phyloP scores from a whole-genome alignment of 345 rosid species.

The Hirschfeldia incana region DNA sequence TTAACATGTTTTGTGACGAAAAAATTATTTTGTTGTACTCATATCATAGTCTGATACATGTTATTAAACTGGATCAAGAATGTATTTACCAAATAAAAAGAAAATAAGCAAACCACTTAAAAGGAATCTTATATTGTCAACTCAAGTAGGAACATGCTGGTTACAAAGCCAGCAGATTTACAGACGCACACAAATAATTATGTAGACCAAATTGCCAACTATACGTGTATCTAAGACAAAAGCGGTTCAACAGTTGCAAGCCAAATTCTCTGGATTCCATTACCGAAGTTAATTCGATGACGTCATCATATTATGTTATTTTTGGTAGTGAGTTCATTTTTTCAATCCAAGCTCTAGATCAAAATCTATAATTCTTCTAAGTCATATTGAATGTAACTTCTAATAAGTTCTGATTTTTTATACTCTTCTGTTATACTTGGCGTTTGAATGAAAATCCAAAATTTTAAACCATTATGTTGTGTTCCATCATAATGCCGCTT shows the following conservation, averaged over 20 bases:
- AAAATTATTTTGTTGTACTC: not conserved
- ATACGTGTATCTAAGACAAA: conserved; percentile 22
- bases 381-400: not conserved
- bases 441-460: not conserved
- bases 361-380: not conserved
- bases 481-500: not conserved
- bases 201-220: conserved; percentile 14
- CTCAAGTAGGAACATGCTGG: conserved; percentile 10
- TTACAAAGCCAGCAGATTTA: conserved; percentile 32
- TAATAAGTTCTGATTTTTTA: not conserved
- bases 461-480: not conserved
- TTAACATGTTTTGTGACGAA: not conserved
- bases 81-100: not conserved
- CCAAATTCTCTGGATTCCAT: conserved; percentile 25
- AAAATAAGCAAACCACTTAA: not conserved
- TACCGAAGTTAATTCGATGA: conserved; percentile 12
- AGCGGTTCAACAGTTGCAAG: conserved; percentile 9
- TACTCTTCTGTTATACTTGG: not conserved
- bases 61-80: not conserved
- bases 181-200: conserved; percentile 15
- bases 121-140: conserved; percentile 1
- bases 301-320: not conserved
- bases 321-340: not conserved
- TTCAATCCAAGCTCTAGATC: not conserved
- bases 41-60: not conserved